phyloP scores from a whole-genome alignment of 2,329 filamentous ascomycete species.

The Aciculosporium take region DNA sequence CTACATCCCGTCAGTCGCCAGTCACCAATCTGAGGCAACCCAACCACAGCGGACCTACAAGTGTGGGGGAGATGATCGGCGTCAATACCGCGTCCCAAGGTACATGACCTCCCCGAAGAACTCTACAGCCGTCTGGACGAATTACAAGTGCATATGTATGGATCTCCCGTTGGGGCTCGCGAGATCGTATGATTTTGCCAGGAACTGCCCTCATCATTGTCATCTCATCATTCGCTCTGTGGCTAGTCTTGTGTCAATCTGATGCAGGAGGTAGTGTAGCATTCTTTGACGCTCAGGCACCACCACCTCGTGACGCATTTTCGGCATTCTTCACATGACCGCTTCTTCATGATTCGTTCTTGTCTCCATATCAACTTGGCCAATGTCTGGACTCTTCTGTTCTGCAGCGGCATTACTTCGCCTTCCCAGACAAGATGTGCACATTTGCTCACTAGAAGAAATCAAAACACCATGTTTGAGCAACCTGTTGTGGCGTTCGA shows the following conservation, averaged over 20 bases:
- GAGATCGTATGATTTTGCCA: background rate
- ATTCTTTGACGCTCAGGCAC: background rate
- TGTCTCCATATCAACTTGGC: background rate
- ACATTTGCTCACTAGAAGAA: background rate
- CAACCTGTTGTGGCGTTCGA: slow-evolving; percentile 14
- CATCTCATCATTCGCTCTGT: background rate
- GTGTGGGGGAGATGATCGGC: background rate
- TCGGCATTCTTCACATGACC: background rate
- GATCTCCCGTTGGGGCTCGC: background rate
- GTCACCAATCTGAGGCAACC: background rate
- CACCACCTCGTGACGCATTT: slow-evolving; percentile 1
- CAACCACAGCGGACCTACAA: background rate
- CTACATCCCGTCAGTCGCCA: no score
- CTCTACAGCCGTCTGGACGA: background rate
- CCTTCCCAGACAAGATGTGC: background rate
- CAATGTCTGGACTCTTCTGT: background rate
- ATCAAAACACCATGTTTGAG: slow-evolving; percentile 13
- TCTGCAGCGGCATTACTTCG: background rate
- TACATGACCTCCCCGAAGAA: background rate
- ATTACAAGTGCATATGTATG: background rate
- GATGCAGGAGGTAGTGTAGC: slow-evolving; percentile 1
- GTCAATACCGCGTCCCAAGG: background rate
- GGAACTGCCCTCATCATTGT: background rate
- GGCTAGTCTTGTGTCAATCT: slow-evolving; percentile 2
- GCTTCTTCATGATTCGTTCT: background rate